A percentile compares a stretch with the other conserved stretches of the same genome.
phyloP scores from a whole-genome alignment of 805 yeast species.

The Yarrowia phangngaensis region DNA sequence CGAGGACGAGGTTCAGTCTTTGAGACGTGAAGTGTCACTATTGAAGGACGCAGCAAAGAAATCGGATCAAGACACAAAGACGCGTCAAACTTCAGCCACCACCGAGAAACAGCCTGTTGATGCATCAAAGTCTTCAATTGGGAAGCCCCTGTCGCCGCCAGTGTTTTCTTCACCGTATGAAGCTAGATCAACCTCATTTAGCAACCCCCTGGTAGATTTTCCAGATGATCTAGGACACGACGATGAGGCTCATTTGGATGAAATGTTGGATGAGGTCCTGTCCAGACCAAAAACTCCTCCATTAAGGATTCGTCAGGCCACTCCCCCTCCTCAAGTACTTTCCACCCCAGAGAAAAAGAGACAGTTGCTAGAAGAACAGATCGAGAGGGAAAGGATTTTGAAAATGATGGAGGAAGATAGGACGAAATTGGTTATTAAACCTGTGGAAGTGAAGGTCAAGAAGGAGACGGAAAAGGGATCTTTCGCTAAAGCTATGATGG shows the following conservation, averaged over 20 bases:
- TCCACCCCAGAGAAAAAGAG: conserved; percentile 5
- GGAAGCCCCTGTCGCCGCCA: too few species aligned
- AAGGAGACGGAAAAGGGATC: background rate
- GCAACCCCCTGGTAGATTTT: conserved; percentile 4
- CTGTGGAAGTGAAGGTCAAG: background rate
- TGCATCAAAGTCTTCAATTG: too few species aligned
- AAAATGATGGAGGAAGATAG: background rate
- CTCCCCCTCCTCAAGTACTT: background rate
- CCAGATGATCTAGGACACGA: background rate
- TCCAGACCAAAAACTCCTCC: background rate
- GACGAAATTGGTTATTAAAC: background rate
- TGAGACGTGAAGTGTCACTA: too few species aligned
- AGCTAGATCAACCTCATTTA: too few species aligned
- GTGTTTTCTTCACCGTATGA: too few species aligned
- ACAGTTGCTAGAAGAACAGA: background rate
- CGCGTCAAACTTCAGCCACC: too few species aligned
- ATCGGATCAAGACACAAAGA: too few species aligned
- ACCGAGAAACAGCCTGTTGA: too few species aligned
- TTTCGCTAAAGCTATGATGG: background rate
- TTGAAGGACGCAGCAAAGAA: too few species aligned
- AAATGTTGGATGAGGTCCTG: background rate
- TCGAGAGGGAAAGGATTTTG: too few species aligned
- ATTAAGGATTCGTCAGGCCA: background rate
- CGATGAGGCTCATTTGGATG: conserved; percentile 1
- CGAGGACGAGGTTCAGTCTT: background rate